phyloP scores from a whole-genome alignment of 2,329 filamentous ascomycete species.

The Aspergillus sp. region DNA sequence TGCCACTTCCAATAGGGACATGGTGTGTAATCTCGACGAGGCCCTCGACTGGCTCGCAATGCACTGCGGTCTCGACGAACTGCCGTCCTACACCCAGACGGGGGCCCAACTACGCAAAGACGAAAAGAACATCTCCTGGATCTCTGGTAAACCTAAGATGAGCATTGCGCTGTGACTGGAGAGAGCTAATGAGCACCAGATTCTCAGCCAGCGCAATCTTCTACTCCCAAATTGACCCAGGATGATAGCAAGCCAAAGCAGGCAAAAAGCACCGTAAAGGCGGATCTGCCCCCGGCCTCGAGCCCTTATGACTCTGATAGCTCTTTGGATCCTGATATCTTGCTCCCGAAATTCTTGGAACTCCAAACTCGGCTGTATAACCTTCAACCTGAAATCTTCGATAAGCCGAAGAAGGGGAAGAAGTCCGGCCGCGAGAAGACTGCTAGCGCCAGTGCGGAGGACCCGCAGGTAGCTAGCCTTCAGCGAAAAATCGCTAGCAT shows the following conservation, averaged over 20 bases:
- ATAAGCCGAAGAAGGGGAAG: slow-evolving; percentile 40
- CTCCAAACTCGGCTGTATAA: slow-evolving; percentile 68
- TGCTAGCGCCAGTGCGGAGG: slow-evolving; percentile 14
- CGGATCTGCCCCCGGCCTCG: slow-evolving; percentile 18
- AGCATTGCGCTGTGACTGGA: slow-evolving; percentile 11
- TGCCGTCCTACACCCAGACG: slow-evolving; percentile 66
- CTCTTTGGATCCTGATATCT: slow-evolving; percentile 71
- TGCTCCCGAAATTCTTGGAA: slow-evolving; percentile 73
- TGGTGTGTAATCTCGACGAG: slow-evolving; percentile 82
- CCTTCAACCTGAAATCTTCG: slow-evolving; percentile 55
- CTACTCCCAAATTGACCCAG: slow-evolving; percentile 22
- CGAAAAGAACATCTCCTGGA: slow-evolving; percentile 34
- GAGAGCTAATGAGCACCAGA: slow-evolving; percentile 30
- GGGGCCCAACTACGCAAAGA: slow-evolving; percentile 27
- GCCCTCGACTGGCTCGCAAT: slow-evolving; percentile 87
- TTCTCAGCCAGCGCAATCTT: slow-evolving; percentile 26
- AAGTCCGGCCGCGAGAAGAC: slow-evolving; percentile 29
- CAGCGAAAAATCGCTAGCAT: slow-evolving; percentile 73
- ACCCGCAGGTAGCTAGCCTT: slow-evolving; percentile 60
- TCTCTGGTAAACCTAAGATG: slow-evolving; percentile 29
- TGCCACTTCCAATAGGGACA: slow-evolving; percentile 55
- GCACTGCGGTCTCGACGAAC: slow-evolving; percentile 65
- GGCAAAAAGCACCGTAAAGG: slow-evolving; percentile 24
- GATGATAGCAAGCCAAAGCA: slow-evolving; percentile 23
- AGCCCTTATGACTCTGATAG: slow-evolving; percentile 51